Evolutionary conservation across 169 alveolate genomes (phyloP), one percentile per base, ranked within the genome.

Genomic region (Plasmodium malariae): DNA sequence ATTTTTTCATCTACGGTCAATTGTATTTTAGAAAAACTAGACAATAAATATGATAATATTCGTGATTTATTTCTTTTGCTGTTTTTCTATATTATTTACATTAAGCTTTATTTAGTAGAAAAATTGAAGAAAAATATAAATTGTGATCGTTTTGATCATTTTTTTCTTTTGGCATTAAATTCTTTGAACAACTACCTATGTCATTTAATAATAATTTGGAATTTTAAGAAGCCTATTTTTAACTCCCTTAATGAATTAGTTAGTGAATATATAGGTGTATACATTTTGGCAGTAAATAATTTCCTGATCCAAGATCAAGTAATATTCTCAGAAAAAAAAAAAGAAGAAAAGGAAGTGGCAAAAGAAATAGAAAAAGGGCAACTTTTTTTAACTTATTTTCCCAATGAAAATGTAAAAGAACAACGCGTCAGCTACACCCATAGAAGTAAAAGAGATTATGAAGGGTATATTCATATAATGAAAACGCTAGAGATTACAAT

Each of bases 41-140:
- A 65, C 32, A 28, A 30, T 17, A 65, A 45, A 19, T 37, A 45
- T 65, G 74, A 65, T 45, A 5, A 65, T 34, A 21, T 32, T 9
- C 59, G 11, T 12, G 74, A 65, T 19, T 65, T 65, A 65, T 65
- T 37, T 45, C 55, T 65, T 19, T 37, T 65, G 26, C 7, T 65
- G 14, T 34, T 65, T 37, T 65, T 65, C 32, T 65, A 19, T 19
- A 65, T 65, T 65, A 37, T 37, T 65, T 65, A 30, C 14, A 65
- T 65, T 6, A 65, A 65, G 2, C 17, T 65, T 7, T 65, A 28
- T 65, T 65, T 65, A 55, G 24, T 37, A 17, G 11, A 65, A 34
- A 19, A 17, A 19, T 21, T 26, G 17, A 65, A 65, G 30, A 34
- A 37, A 17, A 30, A 37, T 12, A 37, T 9, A 65, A 6, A 7